Base-by-base conservation (phyloP, 192 early-diverging fungal genomes). In the Jimgerdemannia flammicorona region DNA sequence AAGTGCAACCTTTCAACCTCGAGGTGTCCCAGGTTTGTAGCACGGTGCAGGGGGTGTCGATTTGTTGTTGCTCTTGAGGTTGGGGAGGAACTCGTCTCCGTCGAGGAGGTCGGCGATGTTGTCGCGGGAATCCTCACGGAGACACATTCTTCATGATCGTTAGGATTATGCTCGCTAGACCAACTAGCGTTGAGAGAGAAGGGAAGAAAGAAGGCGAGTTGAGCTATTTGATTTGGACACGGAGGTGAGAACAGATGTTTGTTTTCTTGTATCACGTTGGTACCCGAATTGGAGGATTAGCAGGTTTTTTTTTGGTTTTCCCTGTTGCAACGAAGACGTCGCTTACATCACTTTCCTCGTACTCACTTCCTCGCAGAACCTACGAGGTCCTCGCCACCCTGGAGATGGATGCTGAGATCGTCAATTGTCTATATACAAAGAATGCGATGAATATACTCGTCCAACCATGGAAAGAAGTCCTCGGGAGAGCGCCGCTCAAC, bases 71-170 rank as follows among this genome's bases (percentile, higher is more conserved):
- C n/a, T 43, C 19, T 43, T 43, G 54, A 44, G 72, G 40, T 54
- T 64, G 59, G 49, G 64, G 49, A 40, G n/a, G 75, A 74, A 18
- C n/a, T 80, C 4, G 71, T 72, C 3, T 73, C 75, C 17, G 40
- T 76, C 2, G 40, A 64, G 11, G 79, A 83, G 3, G 72, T 79
- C 14, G 74, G 77, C 4, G 70, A 77, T 40, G 72, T 81, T 17
- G n/a, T 85, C 4, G 44, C 74, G 3, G 78, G 79, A 64, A 83
- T 83, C 44, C 63, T 85, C 64, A 65, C 67, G 68, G 66, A 59
- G 84, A 85, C 64, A 78, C 73, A 3, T 77, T 85, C 29, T 83
- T 80, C 67, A 78, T 74, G 18, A 63, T 83, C 39, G 39, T 85
- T 10, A 77, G 77, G 49, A 70, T 83, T 67, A 69, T 83, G 40